A percentile compares a stretch with the other conserved stretches of the same genome.
phyloP scores from a whole-genome alignment of 768 basidiomycete genomes.

The Favolaschia claudopus region DNA sequence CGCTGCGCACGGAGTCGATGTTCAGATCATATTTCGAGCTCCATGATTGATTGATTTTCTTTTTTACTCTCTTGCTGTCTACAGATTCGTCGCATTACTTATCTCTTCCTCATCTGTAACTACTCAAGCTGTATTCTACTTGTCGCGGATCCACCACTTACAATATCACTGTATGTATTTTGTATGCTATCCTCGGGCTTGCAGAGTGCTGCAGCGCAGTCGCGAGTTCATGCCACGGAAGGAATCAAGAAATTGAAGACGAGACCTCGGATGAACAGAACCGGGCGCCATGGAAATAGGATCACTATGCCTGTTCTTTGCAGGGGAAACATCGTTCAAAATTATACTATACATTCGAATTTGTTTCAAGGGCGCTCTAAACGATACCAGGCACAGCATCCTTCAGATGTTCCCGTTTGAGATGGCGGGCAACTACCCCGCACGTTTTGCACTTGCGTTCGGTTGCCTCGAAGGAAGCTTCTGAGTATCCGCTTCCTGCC shows the following conservation, averaged over 20 bases:
- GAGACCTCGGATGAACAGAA: no score
- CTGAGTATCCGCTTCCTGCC: slow-evolving; percentile 22
- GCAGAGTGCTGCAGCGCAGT: no score
- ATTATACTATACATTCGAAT: no score
- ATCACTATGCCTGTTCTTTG: no score
- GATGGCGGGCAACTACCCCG: slow-evolving; percentile 25
- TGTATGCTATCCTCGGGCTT: slow-evolving; percentile 12
- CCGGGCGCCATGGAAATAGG: no score
- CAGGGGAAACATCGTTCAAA: no score
- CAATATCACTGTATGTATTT: slow-evolving; percentile 9
- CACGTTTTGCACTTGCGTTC: slow-evolving; percentile 27
- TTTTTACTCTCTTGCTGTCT: slow-evolving; percentile 20
- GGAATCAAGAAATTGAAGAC: no score
- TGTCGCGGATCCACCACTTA: slow-evolving; percentile 4
- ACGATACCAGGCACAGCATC: slow-evolving; percentile 27
- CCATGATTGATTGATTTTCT: slow-evolving; percentile 45
- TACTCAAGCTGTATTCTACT: slow-evolving; percentile 8
- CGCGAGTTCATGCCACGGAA: no score
- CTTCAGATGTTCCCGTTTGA: slow-evolving; percentile 31
- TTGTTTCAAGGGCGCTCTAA: no score
- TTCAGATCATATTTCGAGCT: slow-evolving; percentile 91
- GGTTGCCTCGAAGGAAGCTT: slow-evolving; percentile 23
- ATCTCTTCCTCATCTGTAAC: slow-evolving; percentile 24
- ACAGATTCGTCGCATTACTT: slow-evolving; percentile 21
- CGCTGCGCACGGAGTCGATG: slow-evolving; percentile 85